Evolutionary conservation across 371 early-diverging fungal species (phyloP).

Genomic region (Syncephalastrum monosporum): DNA sequence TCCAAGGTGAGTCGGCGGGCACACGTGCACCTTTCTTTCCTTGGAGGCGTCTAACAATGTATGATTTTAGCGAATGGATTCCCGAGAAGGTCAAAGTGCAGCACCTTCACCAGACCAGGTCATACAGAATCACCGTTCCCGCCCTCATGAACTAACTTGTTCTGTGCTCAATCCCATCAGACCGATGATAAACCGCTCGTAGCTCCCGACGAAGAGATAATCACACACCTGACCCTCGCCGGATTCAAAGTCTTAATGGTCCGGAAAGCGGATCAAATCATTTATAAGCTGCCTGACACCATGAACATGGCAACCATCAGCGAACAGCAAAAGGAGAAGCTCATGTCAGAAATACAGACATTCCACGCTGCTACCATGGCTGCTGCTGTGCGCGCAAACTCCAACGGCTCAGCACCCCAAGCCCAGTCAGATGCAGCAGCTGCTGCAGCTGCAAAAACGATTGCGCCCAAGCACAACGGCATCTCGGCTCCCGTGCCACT

Average conservation of each 20-base stretch:
- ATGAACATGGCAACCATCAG: constrained; percentile 55
- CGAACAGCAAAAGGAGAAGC: constrained; percentile 47
- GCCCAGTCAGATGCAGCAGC: constrained; percentile 20
- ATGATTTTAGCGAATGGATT: too few relatives aligned
- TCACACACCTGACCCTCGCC: constrained; percentile 57
- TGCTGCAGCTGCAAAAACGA: constrained; percentile 22
- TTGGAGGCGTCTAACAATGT: too few relatives aligned
- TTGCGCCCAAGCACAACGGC: constrained; percentile 31
- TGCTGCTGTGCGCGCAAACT: constrained; percentile 29
- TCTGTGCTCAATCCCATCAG: too few relatives aligned
- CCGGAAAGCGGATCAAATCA: constrained; percentile 58
- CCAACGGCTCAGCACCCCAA: constrained; percentile 19
- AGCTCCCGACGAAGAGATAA: constrained; percentile 43
- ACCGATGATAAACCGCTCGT: not conserved
- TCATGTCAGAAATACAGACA: constrained; percentile 53
- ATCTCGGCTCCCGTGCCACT: constrained; percentile 25
- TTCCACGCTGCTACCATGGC: constrained; percentile 54
- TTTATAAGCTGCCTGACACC: constrained; percentile 61
- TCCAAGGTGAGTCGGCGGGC: too few relatives aligned
- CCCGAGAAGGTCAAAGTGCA: too few relatives aligned
- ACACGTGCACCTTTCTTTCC: too few relatives aligned
- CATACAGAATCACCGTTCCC: too few relatives aligned
- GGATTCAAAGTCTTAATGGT: constrained; percentile 62
- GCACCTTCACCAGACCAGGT: too few relatives aligned
- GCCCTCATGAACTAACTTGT: too few relatives aligned